phyloP scores from a whole-genome alignment of 1,284 basidiomycete genomes.

The Pseudozyma sp. region DNA sequence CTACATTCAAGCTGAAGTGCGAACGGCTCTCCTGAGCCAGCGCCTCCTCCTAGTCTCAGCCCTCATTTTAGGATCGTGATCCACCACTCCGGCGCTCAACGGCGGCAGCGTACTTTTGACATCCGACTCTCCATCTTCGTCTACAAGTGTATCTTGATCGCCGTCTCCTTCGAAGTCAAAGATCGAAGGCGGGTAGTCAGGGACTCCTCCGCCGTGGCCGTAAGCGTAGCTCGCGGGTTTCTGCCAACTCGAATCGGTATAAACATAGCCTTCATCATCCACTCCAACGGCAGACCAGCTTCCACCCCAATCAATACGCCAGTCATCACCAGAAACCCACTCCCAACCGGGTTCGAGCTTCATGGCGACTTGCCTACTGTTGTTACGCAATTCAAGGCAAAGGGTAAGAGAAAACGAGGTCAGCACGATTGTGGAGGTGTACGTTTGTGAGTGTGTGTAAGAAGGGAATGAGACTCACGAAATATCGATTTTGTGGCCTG shows the following conservation, averaged over 20 bases:
- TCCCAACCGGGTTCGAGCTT: conserved; percentile 62
- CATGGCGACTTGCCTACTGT: conserved; percentile 61
- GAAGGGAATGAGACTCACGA: conserved; percentile 38
- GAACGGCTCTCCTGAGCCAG: conserved; percentile 49
- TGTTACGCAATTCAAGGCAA: conserved; percentile 3
- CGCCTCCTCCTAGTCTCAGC: conserved; percentile 48
- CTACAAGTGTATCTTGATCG: conserved; percentile 11
- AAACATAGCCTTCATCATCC: conserved; percentile 65
- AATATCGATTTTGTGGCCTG: conserved; percentile 50
- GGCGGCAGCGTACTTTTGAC: conserved; percentile 30
- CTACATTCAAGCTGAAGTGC: conserved; percentile 19
- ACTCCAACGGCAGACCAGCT: conserved; percentile 64
- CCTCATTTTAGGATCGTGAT: conserved; percentile 38
- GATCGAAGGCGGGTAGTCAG: conserved; percentile 41
- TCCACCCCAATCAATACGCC: conserved; percentile 68
- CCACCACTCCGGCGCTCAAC: conserved; percentile 44
- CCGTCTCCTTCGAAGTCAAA: conserved; percentile 29
- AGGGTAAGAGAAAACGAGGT: conserved; percentile 17
- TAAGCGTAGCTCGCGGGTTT: conserved; percentile 64
- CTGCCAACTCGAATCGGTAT: conserved; percentile 66
- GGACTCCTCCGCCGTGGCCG: conserved; percentile 51
- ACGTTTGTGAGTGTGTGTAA: neutral
- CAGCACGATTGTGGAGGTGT: conserved; percentile 12
- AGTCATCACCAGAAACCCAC: conserved; percentile 65
- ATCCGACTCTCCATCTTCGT: conserved; percentile 29